Evolutionary conservation across 2,329 filamentous ascomycete species (phyloP).

Genomic region (Talaromyces sp.): DNA sequence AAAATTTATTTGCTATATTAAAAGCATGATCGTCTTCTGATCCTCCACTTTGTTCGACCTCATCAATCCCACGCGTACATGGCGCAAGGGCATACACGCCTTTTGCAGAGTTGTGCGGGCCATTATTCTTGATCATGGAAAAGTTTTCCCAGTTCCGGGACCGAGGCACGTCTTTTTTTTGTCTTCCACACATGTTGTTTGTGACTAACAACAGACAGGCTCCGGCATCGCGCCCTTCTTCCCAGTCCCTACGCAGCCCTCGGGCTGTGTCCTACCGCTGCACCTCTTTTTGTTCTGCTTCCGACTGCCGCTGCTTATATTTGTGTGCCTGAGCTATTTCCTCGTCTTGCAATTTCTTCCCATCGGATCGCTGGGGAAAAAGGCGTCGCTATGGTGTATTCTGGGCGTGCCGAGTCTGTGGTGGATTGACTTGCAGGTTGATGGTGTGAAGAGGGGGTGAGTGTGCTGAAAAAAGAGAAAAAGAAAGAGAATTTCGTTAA

Average conservation of each 20-base stretch:
- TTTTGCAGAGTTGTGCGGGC: neutral
- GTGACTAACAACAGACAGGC: conserved; percentile 47
- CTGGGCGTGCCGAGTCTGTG: conserved; percentile 87
- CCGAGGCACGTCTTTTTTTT: conserved; percentile 55
- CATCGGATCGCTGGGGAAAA: conserved; percentile 63
- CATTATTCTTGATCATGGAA: conserved; percentile 59
- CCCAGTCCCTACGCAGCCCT: conserved; percentile 64
- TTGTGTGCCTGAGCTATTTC: conserved; percentile 67
- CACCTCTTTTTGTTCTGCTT: conserved; percentile 71
- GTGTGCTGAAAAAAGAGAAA: conserved; percentile 15
- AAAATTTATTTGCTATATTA: neutral
- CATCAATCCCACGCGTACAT: neutral
- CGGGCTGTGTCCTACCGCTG: conserved; percentile 58
- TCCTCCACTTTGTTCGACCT: neutral
- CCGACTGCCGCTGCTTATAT: conserved; percentile 71
- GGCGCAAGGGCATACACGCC: neutral
- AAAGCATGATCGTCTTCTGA: neutral
- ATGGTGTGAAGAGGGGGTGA: conserved; percentile 87
- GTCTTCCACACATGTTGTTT: too few relatives aligned
- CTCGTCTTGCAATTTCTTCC: conserved; percentile 77
- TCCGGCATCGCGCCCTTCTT: conserved; percentile 96
- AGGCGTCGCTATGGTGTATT: conserved; percentile 80
- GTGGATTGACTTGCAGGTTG: conserved; percentile 98
- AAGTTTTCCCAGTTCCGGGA: conserved; percentile 93
- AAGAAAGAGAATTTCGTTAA: neutral